Conservation (phyloP, 768 basidiomycete species). For the Lenzites betulinus region DNA sequence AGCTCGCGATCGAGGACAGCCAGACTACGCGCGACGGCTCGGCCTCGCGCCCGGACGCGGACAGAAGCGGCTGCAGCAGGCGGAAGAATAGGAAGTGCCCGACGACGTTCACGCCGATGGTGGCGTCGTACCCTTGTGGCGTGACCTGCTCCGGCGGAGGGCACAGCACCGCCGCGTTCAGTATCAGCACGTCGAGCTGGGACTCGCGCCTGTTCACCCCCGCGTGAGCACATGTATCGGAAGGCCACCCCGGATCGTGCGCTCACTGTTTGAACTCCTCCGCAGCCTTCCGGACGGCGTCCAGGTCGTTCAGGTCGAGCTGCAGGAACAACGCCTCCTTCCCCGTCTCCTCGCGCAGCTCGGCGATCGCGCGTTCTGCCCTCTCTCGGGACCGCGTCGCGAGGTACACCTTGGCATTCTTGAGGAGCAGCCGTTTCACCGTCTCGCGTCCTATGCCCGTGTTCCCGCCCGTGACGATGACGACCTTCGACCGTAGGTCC, state of each 20-base stretch:
- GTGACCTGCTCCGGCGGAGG: slow-evolving; percentile 40
- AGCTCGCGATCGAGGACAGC: slow-evolving; percentile 41
- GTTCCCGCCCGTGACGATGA: slow-evolving; percentile 41
- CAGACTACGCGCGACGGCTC: slow-evolving; percentile 52
- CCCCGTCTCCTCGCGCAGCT: slow-evolving; percentile 47
- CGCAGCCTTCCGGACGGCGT: slow-evolving; percentile 37
- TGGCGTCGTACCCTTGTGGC: slow-evolving; percentile 50
- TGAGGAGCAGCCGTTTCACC: slow-evolving; percentile 50
- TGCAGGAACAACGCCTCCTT: slow-evolving; percentile 41
- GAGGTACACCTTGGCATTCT: slow-evolving; percentile 67
- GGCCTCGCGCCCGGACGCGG: slow-evolving; percentile 40
- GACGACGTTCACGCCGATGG: slow-evolving; percentile 57
- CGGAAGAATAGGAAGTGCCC: slow-evolving; percentile 33
- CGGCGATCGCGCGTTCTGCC: slow-evolving; percentile 47
- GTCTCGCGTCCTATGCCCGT: slow-evolving; percentile 61
- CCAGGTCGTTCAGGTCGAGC: slow-evolving; percentile 44
- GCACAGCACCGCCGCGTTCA: slow-evolving; percentile 53
- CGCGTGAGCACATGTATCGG: background rate
- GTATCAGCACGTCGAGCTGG: slow-evolving; percentile 48
- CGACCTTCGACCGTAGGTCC: slow-evolving; percentile 40
- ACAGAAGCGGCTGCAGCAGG: slow-evolving; percentile 49
- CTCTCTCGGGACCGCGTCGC: slow-evolving; percentile 49
- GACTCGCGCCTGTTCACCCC: slow-evolving; percentile 39
- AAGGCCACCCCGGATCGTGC: background rate
- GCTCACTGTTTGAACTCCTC: slow-evolving; percentile 38